Evolutionary conservation across 164 flowering plant genomes (phyloP), one percentile per base, ranked within the genome.

Genomic region (Vitis amurensis): DNA sequence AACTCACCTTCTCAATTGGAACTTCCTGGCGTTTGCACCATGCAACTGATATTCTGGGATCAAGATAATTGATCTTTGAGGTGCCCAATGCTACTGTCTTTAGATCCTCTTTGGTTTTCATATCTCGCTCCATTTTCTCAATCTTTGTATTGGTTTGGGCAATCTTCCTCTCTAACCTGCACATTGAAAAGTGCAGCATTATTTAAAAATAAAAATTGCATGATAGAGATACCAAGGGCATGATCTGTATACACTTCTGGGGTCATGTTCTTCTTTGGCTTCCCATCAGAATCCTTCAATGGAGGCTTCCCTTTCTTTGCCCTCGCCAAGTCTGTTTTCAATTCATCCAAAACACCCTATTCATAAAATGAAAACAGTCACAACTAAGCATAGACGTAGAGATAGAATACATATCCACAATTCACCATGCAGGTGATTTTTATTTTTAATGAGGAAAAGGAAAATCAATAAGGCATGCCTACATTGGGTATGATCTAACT

Each of bases 1-100:
- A n/a, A 27, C 12, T 77, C 59, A 96, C 99, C 97, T 96, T 96
- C 80, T 96, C 99, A 67, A 96, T 93, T 6, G 98, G 97, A 64
- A 96, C 99, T 74, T 96, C 99, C 65, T 87, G 92, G 27, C 98
- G 89, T 79, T 96, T 93, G 90, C 99, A 93, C 99, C 99, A 96
- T 23, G 99, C 97, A 50, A 96, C 99, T 2, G 97, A 86, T 68
- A 96, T 96, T 74, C 99, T 83, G 51, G 99, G 99, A 71, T 96
- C 99, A 71, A 87, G 89, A 71, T 96, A 96, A 71, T 93, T 96
- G 66, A 93, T 89, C 78, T 93, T 96, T 51, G 99, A 96, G 1
- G 99, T 96, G 71, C 99, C 98, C 68, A 96, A 73, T 0, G 99
- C 99, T 17, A 96, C 94, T 12, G 88, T 92, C 79, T 96, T 96